These are phyloP conservation scores for Geotrichum aggregatum DNA, from an alignment of 1,139 yeast genomes.

Conservation along the genomic window DNA sequence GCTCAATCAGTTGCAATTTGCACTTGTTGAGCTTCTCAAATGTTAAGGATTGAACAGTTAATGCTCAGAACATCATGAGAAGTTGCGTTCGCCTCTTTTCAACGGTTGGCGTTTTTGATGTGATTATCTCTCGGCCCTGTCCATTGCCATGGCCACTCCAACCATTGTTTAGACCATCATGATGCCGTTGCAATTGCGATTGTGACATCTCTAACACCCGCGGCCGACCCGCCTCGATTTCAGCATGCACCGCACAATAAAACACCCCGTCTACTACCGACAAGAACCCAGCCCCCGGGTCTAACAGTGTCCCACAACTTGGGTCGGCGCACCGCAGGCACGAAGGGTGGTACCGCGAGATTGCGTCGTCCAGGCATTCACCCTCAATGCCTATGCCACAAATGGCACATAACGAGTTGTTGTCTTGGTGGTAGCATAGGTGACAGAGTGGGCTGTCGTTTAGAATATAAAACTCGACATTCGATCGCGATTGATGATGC, in stretches of 20 bases:
- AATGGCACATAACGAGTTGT: slow-evolving; percentile 66
- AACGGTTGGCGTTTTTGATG: slow-evolving; percentile 23
- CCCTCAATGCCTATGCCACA: slow-evolving; percentile 86
- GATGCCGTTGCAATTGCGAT: too few species aligned
- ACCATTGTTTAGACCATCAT: too few species aligned
- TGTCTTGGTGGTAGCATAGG: slow-evolving; percentile 69
- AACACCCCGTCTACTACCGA: slow-evolving; percentile 33
- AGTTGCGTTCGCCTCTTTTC: slow-evolving; percentile 37
- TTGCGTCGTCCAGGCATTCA: slow-evolving; percentile 47
- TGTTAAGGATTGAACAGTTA: too few species aligned
- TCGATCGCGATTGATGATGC: too few species aligned
- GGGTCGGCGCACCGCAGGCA: slow-evolving; percentile 37
- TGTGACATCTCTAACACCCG: neutral
- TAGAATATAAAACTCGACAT: slow-evolving; percentile 75
- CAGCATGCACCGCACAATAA: slow-evolving; percentile 30
- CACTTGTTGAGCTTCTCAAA: too few species aligned
- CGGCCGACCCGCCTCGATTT: slow-evolving; percentile 19
- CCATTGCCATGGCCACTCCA: too few species aligned
- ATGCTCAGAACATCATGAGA: slow-evolving; percentile 31
- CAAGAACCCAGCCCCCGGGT: slow-evolving; percentile 12
- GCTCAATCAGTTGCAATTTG: too few species aligned
- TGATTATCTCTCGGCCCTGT: neutral
- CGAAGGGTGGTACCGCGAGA: slow-evolving; percentile 34
- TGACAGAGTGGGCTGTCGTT: slow-evolving; percentile 80
- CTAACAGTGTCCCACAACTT: slow-evolving; percentile 29